Evolutionary conservation across 2,329 filamentous ascomycete species (phyloP), one percentile per base, ranked within the genome.

Genomic region (Aspergillus udagawae): DNA sequence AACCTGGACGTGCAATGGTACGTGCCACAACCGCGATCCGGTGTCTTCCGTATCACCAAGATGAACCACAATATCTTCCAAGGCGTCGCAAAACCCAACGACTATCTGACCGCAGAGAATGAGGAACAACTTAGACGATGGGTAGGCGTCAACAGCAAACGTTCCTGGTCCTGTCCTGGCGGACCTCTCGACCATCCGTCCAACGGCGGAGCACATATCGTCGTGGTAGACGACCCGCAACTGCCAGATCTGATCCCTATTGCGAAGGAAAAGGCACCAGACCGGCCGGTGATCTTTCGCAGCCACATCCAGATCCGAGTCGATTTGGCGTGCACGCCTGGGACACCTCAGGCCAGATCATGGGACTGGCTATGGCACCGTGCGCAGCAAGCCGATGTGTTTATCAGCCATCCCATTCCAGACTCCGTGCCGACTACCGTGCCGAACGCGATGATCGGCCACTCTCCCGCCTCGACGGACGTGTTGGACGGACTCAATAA

Each of bases 31-130:
- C 89, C 90, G 21, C 86, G 88, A 51, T 89, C 89, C 3, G 86
- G 88, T 14, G 86, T 93, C 9, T 94, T 94, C 74, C 82, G 89
- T 51, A 88, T 91, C 73, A 94, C 90, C 63, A 94, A 94, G 76
- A 92, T 88, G 63, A 89, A 92, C 65, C 90, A 94, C 82, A 94
- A 94, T 74, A 92, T 93, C 62, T 84, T 94, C 2, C 90, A 94
- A 75, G 90, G 90, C 8, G 90, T 92, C 44, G 86, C 86, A 44
- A 79, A 81, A 25, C 82, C 85, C 0, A 82, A 83, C 3, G 82
- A 90, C 63, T 82, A 84, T 20, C 79, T 93, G 29, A 84, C 81
- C 0, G 65, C 78, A 1, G 82, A 87, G 2, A 83, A 90, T 56
- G 85, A 86, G 65, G 71, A 77, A 1, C 74, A 79, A 14, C 83